Conservation (phyloP, 805 yeast species). For the Komagataella populi region DNA sequence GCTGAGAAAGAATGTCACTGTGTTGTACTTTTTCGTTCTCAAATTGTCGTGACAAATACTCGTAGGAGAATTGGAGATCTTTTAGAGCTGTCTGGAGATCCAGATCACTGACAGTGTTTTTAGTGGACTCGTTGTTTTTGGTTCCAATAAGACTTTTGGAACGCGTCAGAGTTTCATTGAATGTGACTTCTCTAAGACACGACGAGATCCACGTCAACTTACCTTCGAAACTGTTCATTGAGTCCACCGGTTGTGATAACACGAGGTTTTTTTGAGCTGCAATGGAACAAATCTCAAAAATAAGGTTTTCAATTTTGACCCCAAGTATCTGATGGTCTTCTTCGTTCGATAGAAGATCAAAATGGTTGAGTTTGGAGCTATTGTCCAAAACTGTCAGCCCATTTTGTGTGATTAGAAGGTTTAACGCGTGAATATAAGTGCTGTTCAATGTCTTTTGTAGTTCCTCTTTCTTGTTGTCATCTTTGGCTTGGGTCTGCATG, state of each 20-base stretch:
- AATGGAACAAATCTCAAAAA: background rate
- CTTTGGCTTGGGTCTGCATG: background rate
- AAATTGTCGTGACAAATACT: conserved; percentile 51
- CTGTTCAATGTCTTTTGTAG: background rate
- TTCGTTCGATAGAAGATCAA: background rate
- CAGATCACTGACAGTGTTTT: background rate
- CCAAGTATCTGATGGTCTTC: background rate
- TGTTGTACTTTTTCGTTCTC: conserved; percentile 52
- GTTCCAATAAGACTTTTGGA: background rate
- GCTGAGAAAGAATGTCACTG: conserved; percentile 34
- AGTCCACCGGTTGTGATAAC: background rate
- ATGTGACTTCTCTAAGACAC: background rate
- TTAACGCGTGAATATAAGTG: background rate
- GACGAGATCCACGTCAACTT: background rate
- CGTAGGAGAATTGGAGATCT: conserved; percentile 62
- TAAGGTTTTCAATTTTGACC: background rate
- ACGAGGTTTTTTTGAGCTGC: background rate
- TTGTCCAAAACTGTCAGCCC: background rate
- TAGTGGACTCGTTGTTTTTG: background rate
- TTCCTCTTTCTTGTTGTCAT: background rate
- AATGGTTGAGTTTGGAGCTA: background rate
- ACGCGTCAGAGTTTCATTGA: background rate
- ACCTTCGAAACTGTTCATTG: background rate
- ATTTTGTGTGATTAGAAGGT: background rate
- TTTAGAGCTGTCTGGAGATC: conserved; percentile 33